phyloP scores from a whole-genome alignment of 2,329 filamentous ascomycete species.

The Diaporthe ampelina region DNA sequence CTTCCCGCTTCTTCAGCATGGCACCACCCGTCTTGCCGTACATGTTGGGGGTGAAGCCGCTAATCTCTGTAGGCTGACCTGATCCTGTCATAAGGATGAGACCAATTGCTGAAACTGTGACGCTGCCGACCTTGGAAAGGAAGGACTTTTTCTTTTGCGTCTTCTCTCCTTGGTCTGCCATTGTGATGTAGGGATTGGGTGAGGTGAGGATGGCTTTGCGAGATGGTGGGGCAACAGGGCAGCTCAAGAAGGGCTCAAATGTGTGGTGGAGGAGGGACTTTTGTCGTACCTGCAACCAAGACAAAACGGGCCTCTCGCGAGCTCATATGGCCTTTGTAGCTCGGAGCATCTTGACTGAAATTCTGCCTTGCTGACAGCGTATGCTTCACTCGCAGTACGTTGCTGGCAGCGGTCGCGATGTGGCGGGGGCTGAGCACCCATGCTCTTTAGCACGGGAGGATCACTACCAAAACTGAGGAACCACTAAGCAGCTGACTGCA shows the following conservation, averaged over 20 bases:
- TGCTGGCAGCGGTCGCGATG: background rate
- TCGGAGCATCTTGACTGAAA: background rate
- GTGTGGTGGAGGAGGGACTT: fast-evolving
- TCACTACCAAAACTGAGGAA: background rate
- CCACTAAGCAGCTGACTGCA: background rate
- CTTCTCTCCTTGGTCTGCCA: background rate
- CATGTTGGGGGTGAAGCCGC: conserved; percentile 4
- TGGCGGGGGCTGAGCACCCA: background rate
- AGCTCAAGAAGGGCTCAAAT: too few relatives aligned
- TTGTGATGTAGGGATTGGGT: background rate
- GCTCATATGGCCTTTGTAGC: background rate
- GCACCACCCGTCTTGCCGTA: background rate
- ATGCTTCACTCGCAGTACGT: too few relatives aligned
- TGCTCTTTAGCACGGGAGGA: background rate
- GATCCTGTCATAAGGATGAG: background rate
- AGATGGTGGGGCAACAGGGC: background rate
- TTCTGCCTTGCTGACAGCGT: background rate
- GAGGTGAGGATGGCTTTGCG: background rate
- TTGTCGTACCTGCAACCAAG: too few relatives aligned
- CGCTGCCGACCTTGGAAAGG: background rate
- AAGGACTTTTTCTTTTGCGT: background rate
- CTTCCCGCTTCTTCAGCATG: background rate
- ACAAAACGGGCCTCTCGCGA: too few relatives aligned
- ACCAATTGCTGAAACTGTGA: background rate
- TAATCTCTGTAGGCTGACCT: background rate